A percentile compares a stretch with the other conserved stretches of the same genome.
These are phyloP conservation scores for Diospyros lotus DNA, from an alignment of 148 eudicot genomes.

Conservation along the genomic window DNA sequence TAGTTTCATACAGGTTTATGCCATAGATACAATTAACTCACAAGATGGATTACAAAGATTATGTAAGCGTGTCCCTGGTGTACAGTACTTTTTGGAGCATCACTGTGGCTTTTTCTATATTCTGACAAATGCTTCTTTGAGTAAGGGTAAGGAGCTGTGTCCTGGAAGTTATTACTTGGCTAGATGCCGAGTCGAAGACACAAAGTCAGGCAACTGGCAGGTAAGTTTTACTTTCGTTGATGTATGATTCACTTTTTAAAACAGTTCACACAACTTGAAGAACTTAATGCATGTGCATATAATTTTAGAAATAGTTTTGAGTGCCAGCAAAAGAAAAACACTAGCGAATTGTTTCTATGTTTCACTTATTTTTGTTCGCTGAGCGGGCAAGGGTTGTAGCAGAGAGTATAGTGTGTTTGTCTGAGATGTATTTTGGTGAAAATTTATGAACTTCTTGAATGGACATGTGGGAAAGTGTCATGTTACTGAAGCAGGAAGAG, in stretches of 20 bases:
- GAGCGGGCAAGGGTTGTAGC: not conserved
- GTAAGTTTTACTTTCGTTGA: constrained; percentile 25
- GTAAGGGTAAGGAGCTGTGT: constrained; percentile 28
- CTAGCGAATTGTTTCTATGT: no score
- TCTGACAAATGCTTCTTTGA: constrained; percentile 62
- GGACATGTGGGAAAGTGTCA: not conserved
- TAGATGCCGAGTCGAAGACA: constrained; percentile 57
- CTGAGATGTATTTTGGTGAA: not conserved
- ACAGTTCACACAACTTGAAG: not conserved
- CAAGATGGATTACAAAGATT: constrained; percentile 51
- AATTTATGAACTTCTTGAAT: not conserved
- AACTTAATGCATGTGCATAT: not conserved
- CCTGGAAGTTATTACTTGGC: constrained; percentile 58
- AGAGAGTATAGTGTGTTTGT: not conserved
- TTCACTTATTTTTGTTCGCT: not conserved
- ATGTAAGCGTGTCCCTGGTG: constrained; percentile 69
- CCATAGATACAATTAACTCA: constrained; percentile 55
- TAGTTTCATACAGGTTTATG: constrained; percentile 61
- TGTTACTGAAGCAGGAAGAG: not conserved
- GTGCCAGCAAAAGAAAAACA: no score
- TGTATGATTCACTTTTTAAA: not conserved
- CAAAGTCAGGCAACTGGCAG: constrained; percentile 56
- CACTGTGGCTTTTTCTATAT: constrained; percentile 73
- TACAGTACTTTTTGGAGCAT: constrained; percentile 88
- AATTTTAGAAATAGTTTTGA: not conserved